Evolutionary conservation across 371 early-diverging fungal species (phyloP).

Genomic region (Mycotypha africana): DNA sequence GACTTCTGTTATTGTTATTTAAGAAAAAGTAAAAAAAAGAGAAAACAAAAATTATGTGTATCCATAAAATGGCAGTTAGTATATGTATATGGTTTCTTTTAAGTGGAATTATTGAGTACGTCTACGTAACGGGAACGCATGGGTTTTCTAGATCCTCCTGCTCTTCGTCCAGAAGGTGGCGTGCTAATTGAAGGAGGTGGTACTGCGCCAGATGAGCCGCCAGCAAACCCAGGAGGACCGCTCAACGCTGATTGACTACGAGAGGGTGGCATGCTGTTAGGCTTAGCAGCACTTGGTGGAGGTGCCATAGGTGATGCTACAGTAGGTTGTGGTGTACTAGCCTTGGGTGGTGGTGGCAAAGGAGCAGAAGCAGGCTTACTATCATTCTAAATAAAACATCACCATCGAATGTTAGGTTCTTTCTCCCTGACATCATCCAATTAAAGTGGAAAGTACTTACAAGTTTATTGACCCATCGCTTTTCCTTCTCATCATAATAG

Average conservation of each 20-base stretch:
- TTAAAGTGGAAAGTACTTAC: slow-evolving; percentile 14
- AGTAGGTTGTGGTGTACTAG: slow-evolving; percentile 4
- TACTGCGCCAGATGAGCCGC: too few relatives aligned
- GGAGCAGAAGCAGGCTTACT: slow-evolving; percentile 22
- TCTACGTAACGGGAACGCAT: slow-evolving; percentile 48
- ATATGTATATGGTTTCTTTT: too few relatives aligned
- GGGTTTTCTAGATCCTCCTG: slow-evolving; percentile 29
- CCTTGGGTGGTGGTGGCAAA: slow-evolving; percentile 24
- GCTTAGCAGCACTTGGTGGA: slow-evolving; percentile 2
- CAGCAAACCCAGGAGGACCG: slow-evolving; percentile 3
- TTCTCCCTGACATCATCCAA: neutral
- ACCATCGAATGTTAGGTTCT: too few relatives aligned
- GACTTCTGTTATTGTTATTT: neutral
- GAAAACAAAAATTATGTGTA: too few relatives aligned
- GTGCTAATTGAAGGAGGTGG: slow-evolving; percentile 22
- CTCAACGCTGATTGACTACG: slow-evolving; percentile 21
- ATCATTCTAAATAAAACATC: slow-evolving; percentile 11
- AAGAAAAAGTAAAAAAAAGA: too few relatives aligned
- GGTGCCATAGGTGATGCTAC: neutral
- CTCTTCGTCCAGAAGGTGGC: slow-evolving; percentile 21
- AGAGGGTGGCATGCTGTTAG: slow-evolving; percentile 15
- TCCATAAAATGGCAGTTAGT: too few relatives aligned
- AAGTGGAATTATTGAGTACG: slow-evolving; percentile 37
- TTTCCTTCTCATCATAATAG: slow-evolving; percentile 62
- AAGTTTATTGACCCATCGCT: slow-evolving; percentile 53